Percentiles rank a stretch among this genome's conserved stretches.
phyloP scores from a whole-genome alignment of 1,284 basidiomycete genomes.

The Mycocalia duriaeana region DNA sequence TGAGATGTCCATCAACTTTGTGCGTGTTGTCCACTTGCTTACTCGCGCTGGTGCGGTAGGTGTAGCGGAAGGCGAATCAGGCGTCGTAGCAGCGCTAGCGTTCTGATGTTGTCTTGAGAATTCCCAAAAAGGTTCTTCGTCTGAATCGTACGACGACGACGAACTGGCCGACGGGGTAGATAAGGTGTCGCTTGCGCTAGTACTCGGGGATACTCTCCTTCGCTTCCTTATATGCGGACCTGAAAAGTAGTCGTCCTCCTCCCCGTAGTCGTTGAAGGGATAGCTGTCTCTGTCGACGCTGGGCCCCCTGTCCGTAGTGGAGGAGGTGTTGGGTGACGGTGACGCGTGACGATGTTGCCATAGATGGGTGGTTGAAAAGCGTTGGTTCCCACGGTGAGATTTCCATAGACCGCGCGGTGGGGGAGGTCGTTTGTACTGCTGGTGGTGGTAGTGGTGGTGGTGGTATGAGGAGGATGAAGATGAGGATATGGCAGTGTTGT shows the following conservation, averaged over 20 bases:
- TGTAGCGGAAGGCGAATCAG: too few relatives aligned
- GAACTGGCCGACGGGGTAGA: slow-evolving; percentile 10
- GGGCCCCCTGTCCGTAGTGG: background rate
- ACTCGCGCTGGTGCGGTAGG: background rate
- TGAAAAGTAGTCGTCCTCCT: background rate
- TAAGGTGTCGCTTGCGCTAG: slow-evolving; percentile 1
- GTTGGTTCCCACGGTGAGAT: slow-evolving; percentile 35
- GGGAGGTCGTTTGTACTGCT: slow-evolving; percentile 9
- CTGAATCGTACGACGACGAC: slow-evolving; percentile 11
- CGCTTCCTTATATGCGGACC: too few relatives aligned
- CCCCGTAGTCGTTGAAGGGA: background rate
- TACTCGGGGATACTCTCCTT: too few relatives aligned
- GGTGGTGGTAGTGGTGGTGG: slow-evolving; percentile 12
- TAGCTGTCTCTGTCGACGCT: slow-evolving; percentile 9
- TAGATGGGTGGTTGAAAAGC: slow-evolving; percentile 14
- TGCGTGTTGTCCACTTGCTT: slow-evolving; percentile 22
- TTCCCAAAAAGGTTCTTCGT: slow-evolving; percentile 31
- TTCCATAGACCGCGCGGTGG: slow-evolving; percentile 41
- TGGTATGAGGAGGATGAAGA: slow-evolving; percentile 15
- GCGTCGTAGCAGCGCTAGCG: too few relatives aligned
- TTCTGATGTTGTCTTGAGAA: too few relatives aligned
- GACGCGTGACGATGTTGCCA: slow-evolving; percentile 15
- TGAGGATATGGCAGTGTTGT: slow-evolving; percentile 6
- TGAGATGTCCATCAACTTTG: slow-evolving; percentile 37
- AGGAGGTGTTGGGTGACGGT: slow-evolving; percentile 8